Conservation (phyloP, 2,329 filamentous ascomycete species). For the Colletotrichum nymphaeae region DNA sequence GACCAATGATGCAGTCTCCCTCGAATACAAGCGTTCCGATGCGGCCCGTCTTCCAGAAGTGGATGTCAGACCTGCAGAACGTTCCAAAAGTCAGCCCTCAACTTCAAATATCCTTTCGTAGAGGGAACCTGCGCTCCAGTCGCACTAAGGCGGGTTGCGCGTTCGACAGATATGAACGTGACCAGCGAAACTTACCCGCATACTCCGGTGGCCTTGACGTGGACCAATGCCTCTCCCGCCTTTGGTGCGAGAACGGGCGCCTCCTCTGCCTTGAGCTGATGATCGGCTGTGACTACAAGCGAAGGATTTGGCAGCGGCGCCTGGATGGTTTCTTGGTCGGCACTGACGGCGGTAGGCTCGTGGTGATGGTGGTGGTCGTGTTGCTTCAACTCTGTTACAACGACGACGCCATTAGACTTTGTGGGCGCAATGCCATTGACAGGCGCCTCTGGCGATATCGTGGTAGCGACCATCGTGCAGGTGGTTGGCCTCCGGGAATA, state of each 20-base stretch:
- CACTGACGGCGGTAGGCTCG: neutral
- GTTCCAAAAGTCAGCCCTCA: neutral
- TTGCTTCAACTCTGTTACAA: conserved; percentile 13
- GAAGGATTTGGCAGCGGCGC: conserved; percentile 61
- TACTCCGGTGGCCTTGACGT: conserved; percentile 72
- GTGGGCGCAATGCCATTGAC: conserved; percentile 6
- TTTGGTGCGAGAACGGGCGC: conserved; percentile 66
- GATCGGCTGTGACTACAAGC: conserved; percentile 69
- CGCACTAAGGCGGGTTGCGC: no score
- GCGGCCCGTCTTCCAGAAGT: conserved; percentile 74
- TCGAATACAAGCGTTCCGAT: conserved; percentile 73
- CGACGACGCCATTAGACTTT: conserved; percentile 15
- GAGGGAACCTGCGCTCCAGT: no score
- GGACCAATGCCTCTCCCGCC: conserved; percentile 66
- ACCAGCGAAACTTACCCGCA: conserved; percentile 61
- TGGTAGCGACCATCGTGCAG: conserved; percentile 11
- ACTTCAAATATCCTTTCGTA: no score
- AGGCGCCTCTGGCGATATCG: conserved; percentile 6
- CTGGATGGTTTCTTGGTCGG: conserved; percentile 34
- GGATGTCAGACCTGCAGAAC: conserved; percentile 68
- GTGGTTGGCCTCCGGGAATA: neutral
- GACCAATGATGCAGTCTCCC: conserved; percentile 73
- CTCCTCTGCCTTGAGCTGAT: conserved; percentile 66
- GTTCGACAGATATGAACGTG: neutral
- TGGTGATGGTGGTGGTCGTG: neutral